These are phyloP conservation scores for Hura crepitans DNA, from an alignment of 441 rosid species.

Conservation along the genomic window DNA sequence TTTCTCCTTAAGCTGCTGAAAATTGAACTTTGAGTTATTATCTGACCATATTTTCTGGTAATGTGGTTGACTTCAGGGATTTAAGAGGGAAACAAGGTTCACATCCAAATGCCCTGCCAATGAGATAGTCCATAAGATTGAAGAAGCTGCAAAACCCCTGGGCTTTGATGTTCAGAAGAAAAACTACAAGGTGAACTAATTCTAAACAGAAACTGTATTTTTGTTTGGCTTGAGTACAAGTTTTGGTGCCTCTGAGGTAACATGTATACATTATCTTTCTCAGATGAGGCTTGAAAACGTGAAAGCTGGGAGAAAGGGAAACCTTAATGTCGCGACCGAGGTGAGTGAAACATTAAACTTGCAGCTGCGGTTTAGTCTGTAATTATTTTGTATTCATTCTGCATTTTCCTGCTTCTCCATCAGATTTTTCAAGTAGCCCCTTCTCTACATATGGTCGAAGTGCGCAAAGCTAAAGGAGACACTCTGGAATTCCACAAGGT, in stretches of 20 bases:
- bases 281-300: slow-evolving; percentile 86
- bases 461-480: slow-evolving; percentile 91
- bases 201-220: not conserved
- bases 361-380: not conserved
- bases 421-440: slow-evolving; percentile 95
- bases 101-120: slow-evolving; percentile 70
- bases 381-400: not conserved
- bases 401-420: slow-evolving; percentile 9
- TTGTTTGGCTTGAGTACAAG: not conserved
- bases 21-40: not conserved
- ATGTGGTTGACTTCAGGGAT: slow-evolving; percentile 40
- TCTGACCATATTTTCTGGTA: not conserved
- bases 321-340: slow-evolving; percentile 85
- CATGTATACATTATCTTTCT: slow-evolving; percentile 20
- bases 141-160: slow-evolving; percentile 95
- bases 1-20: not conserved
- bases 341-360: slow-evolving; percentile 31
- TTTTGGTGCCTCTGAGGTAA: not conserved
- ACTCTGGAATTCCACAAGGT: slow-evolving; percentile 95
- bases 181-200: slow-evolving; percentile 72
- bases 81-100: slow-evolving; percentile 86
- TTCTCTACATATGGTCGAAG: slow-evolving; percentile 87
- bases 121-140: slow-evolving; percentile 81
- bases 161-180: slow-evolving; percentile 93
- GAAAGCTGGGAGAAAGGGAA: slow-evolving; percentile 93